Percentiles rank a stretch among this genome's conserved stretches.
Evolutionary conservation across 164 flowering plant genomes (phyloP).

Genomic region (Annona cherimola): DNA sequence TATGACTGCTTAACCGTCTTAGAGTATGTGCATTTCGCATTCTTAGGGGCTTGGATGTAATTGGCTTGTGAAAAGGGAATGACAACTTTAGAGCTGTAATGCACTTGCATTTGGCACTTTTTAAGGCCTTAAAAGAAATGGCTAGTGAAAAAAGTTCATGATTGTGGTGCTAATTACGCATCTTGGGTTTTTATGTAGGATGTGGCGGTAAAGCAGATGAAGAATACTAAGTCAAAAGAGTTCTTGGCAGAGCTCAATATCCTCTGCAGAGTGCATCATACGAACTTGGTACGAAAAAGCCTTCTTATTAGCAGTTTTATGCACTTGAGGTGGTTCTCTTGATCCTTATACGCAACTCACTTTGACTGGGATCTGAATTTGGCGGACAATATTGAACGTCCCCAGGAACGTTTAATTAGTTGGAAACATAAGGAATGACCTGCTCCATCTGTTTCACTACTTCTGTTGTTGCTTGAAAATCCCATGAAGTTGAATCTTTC

Average conservation of each 20-base stretch:
- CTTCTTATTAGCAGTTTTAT: background rate
- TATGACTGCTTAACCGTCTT: background rate
- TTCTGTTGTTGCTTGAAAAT: background rate
- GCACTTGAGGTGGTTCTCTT: background rate
- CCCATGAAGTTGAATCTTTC: background rate
- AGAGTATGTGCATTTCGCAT: background rate
- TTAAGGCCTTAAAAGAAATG: too few species aligned
- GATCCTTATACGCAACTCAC: too few species aligned
- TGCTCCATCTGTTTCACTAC: background rate
- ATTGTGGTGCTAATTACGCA: background rate
- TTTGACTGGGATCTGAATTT: too few species aligned
- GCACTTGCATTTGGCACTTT: too few species aligned
- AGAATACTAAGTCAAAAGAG: constrained; percentile 34
- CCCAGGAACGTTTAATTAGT: background rate
- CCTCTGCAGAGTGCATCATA: constrained; percentile 31
- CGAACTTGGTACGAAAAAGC: constrained; percentile 24
- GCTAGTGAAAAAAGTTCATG: background rate
- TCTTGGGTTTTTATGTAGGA: constrained; percentile 17
- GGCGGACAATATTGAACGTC: too few species aligned
- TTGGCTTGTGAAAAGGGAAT: background rate
- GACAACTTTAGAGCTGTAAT: background rate
- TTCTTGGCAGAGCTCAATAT: constrained; percentile 33
- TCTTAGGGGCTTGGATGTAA: background rate
- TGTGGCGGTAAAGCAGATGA: constrained; percentile 43
- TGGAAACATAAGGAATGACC: background rate